A percentile compares a stretch with the other conserved stretches of the same genome.
Conservation (phyloP, 345 rosid species). For the Cardamine chenopodiifolia region DNA sequence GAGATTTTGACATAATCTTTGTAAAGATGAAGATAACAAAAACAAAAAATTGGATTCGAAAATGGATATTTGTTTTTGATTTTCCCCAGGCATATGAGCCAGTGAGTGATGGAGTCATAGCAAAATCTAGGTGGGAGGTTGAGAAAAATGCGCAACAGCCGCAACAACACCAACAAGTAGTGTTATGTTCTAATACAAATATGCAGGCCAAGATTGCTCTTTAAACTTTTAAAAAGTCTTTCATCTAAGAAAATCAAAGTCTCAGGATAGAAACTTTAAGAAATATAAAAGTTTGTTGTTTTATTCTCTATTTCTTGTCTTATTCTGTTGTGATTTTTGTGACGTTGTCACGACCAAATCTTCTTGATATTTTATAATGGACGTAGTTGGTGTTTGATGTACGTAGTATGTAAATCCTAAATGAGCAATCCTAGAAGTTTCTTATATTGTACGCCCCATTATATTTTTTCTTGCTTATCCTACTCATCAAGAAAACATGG, state of each 20-base stretch:
- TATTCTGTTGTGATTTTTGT: background rate
- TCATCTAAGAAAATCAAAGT: background rate
- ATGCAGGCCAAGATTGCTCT: conserved; percentile 64
- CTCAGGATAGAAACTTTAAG: no score
- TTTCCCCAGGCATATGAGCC: conserved; percentile 75
- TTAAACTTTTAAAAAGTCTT: conserved; percentile 33
- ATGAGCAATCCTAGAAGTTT: no score
- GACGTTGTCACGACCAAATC: background rate
- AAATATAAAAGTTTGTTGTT: conserved; percentile 4
- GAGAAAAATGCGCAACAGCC: conserved; percentile 53
- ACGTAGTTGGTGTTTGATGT: background rate
- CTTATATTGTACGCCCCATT: no score
- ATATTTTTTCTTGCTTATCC: no score
- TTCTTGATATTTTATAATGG: conserved; percentile 1
- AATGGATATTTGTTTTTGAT: background rate
- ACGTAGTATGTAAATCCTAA: background rate
- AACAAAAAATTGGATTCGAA: background rate
- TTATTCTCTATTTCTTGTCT: background rate
- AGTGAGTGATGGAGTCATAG: conserved; percentile 73
- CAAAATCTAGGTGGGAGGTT: conserved; percentile 77
- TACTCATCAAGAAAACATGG: no score
- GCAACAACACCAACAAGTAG: conserved; percentile 34
- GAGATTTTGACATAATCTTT: conserved; percentile 22
- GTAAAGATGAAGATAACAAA: conserved; percentile 19
- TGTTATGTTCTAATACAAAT: conserved; percentile 45